Evolutionary conservation across 768 basidiomycete genomes (phyloP), one percentile per base, ranked within the genome.

Genomic region (Tulasnella sp.): DNA sequence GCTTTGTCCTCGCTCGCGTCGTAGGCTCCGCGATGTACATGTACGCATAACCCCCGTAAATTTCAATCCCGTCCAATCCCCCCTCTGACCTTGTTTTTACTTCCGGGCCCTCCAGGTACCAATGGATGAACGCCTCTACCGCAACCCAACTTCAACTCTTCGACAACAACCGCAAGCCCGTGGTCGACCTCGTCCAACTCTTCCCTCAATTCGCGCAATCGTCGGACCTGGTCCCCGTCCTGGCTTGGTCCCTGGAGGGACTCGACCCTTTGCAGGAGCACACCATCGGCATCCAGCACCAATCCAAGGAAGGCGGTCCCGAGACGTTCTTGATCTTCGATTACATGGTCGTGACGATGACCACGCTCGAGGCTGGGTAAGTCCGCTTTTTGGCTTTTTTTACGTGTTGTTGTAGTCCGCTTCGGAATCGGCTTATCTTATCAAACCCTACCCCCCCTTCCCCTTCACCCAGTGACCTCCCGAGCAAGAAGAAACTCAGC

Each of bases 281-380:
- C 69, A 77, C 76, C n/a, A 26, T 77, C 32, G 76, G 76, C 35
- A 72, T 77, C 40, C 76, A 77, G 29, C 76, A 77, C 51, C 40
- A n/a, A 5, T 1, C 76, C 61, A 51, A 20, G 42, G n/a, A 20
- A 2, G 23, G 18, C 61, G 51, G 74, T 51, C n/a, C 61, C n/a
- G 40, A 71, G 39, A 72, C 69, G 9, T 40, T n/a, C 3, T 16
- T 77, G 16, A 37, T 44, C 23, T 44, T 77, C 32, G 76, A 77
- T 46, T 51, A 70, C 42, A 70, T 77, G 42, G 69, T 77, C 29
- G 69, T 77, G 29, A 72, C 61, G 7, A 42, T 40, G 69, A 23
- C 76, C 6, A 51, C 69, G 13, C 40, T 39, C 32, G 37, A 46
- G 23, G 7, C 73, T 51, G 20, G 44, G 42, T 57, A 18, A 35